Percentiles rank a stretch among this genome's conserved stretches.
Evolutionary conservation across 352 stramenopile species (phyloP).

Genomic region (Phytophthora idaei): DNA sequence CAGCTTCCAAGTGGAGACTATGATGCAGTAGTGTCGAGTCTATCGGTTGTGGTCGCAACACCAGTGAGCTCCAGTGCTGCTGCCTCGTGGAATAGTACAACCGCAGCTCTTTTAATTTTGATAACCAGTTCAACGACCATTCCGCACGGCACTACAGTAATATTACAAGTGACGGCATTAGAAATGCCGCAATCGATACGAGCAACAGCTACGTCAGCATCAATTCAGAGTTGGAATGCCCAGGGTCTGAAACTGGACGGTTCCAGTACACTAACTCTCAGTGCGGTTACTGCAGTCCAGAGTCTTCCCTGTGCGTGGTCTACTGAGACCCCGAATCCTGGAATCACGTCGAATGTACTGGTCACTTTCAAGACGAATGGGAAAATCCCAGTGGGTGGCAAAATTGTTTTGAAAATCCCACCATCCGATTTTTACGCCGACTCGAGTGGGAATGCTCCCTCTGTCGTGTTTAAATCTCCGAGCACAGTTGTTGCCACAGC

Average conservation of each 20-base stretch:
- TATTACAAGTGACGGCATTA: slow-evolving; percentile 45
- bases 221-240: slow-evolving; percentile 56
- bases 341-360: slow-evolving; percentile 47
- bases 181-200: slow-evolving; percentile 59
- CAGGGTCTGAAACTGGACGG: slow-evolving; percentile 46
- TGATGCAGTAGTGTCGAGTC: slow-evolving; percentile 17
- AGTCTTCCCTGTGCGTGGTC: slow-evolving; percentile 41
- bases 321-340: slow-evolving; percentile 49
- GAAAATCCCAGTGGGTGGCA: slow-evolving; percentile 40
- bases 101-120: slow-evolving; percentile 45
- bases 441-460: slow-evolving; percentile 25
- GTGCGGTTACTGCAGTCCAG: slow-evolving; percentile 45
- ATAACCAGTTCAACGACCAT: slow-evolving; percentile 41
- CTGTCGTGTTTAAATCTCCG: slow-evolving; percentile 37
- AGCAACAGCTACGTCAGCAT: slow-evolving; percentile 22
- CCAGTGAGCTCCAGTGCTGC: slow-evolving; percentile 32
- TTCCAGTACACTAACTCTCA: slow-evolving; percentile 37
- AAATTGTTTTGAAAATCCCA: slow-evolving; percentile 48
- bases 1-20: slow-evolving; percentile 53
- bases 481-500: slow-evolving; percentile 17
- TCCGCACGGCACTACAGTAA: slow-evolving; percentile 31
- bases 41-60: slow-evolving; percentile 35
- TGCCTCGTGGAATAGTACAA: slow-evolving; percentile 42
- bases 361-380: slow-evolving; percentile 59
- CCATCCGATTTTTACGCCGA: slow-evolving; percentile 42